A percentile compares a stretch with the other conserved stretches of the same genome.
These are phyloP conservation scores for Jamesozyma gamospora DNA, from an alignment of 805 yeast species.

Conservation along the genomic window DNA sequence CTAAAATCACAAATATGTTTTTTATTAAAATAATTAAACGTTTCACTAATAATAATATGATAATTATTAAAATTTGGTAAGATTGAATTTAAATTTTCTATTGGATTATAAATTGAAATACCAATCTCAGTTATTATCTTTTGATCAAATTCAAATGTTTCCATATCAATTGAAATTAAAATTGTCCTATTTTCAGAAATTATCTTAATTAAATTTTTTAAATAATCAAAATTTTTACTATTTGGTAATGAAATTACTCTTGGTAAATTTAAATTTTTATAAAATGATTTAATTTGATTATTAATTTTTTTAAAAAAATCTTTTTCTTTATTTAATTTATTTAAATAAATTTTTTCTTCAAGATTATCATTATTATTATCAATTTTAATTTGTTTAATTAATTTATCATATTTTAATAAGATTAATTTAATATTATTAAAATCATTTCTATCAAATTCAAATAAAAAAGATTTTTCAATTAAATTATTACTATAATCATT, in stretches of 20 bases:
- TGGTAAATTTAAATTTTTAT: background rate
- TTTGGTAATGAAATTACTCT: background rate
- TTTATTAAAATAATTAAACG: constrained; percentile 37
- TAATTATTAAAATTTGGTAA: constrained; percentile 34
- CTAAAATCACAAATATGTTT: constrained; percentile 45
- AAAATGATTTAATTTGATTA: no score
- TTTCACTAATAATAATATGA: constrained; percentile 38
- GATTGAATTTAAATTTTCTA: constrained; percentile 31
- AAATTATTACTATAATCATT: no score
- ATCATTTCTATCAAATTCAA: no score
- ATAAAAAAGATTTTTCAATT: no score
- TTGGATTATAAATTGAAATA: constrained; percentile 45
- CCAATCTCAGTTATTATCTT: constrained; percentile 47
- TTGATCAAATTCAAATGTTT: constrained; percentile 41
- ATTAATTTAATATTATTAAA: no score
- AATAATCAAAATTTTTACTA: constrained; percentile 9
- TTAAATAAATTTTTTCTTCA: no score
- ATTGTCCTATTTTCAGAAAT: constrained; percentile 19
- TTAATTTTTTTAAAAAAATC: no score
- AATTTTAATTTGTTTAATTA: no score
- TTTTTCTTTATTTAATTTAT: no score
- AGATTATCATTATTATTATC: no score
- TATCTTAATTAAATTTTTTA: constrained; percentile 11
- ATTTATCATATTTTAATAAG: no score
- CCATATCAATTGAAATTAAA: constrained; percentile 42